A percentile compares a stretch with the other conserved stretches of the same genome.
Conservation (phyloP, 805 yeast genomes). For the Candida pseudoglaebosa region DNA sequence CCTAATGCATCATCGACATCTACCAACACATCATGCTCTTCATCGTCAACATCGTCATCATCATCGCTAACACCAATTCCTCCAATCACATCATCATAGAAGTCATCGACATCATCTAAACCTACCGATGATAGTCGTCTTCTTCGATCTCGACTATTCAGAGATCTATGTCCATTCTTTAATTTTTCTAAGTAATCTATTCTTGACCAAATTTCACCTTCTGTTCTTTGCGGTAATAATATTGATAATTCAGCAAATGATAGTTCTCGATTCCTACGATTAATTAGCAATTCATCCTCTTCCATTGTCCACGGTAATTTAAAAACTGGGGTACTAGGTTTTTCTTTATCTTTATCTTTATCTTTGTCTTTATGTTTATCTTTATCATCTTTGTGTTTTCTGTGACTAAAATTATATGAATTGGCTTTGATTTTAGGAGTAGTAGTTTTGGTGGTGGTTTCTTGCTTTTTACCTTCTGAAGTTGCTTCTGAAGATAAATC, state of each 20-base stretch:
- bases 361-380: slow-evolving; percentile 2
- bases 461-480: slow-evolving; percentile 7
- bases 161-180: slow-evolving; percentile 27
- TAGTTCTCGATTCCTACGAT: slow-evolving; percentile 53
- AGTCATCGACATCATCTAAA: slow-evolving; percentile 40
- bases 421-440: slow-evolving; percentile 7
- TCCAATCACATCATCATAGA: slow-evolving; percentile 39
- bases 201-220: slow-evolving; percentile 66
- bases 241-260: slow-evolving; percentile 71
- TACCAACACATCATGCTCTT: slow-evolving; percentile 31
- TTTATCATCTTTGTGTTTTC: slow-evolving; percentile 2
- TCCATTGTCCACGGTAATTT: slow-evolving; percentile 53
- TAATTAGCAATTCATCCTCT: slow-evolving; percentile 65
- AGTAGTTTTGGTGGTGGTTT: slow-evolving; percentile 3
- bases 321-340: slow-evolving; percentile 15
- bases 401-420: slow-evolving; percentile 1
- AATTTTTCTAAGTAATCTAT: slow-evolving; percentile 45
- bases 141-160: slow-evolving; percentile 23
- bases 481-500: slow-evolving; percentile 13
- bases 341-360: slow-evolving; percentile 5
- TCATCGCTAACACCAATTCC: slow-evolving; percentile 28
- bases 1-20: slow-evolving; percentile 34
- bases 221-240: slow-evolving; percentile 67
- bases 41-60: slow-evolving; percentile 31
- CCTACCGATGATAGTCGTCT: slow-evolving; percentile 39